Percentiles rank a stretch among this genome's conserved stretches.
phyloP scores from a whole-genome alignment of 345 rosid species.

The Ricinus communis region DNA sequence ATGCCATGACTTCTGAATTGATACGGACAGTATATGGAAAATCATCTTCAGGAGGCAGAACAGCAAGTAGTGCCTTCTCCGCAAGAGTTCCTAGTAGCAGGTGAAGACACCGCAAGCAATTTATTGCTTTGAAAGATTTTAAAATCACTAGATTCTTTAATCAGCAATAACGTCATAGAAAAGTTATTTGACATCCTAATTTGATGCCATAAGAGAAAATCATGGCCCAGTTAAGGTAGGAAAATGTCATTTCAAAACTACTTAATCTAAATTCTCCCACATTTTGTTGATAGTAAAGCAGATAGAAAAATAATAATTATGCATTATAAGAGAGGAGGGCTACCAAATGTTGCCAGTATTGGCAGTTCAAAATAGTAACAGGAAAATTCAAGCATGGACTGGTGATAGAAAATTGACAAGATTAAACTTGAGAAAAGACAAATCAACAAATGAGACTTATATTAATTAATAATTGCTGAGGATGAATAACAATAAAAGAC shows the following conservation, averaged over 20 bases:
- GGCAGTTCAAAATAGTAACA: neutral
- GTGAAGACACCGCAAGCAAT: conserved; percentile 20
- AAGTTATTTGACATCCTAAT: neutral
- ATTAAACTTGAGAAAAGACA: neutral
- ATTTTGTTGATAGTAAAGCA: neutral
- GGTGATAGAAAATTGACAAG: neutral
- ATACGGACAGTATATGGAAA: conserved; percentile 80
- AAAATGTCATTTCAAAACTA: neutral
- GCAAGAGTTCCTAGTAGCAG: conserved; percentile 78
- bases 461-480: neutral
- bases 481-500: conserved; percentile 8
- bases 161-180: neutral
- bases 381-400: neutral
- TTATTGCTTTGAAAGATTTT: neutral
- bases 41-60: conserved; percentile 77
- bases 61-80: conserved; percentile 91
- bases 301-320: neutral
- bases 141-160: neutral
- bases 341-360: neutral
- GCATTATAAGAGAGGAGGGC: neutral
- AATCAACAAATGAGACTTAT: neutral
- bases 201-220: neutral
- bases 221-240: neutral
- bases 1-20: conserved; percentile 96
- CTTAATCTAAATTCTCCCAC: neutral